Evolutionary conservation across 1,284 basidiomycete genomes (phyloP).

Genomic region (Apiotrichum sp.): DNA sequence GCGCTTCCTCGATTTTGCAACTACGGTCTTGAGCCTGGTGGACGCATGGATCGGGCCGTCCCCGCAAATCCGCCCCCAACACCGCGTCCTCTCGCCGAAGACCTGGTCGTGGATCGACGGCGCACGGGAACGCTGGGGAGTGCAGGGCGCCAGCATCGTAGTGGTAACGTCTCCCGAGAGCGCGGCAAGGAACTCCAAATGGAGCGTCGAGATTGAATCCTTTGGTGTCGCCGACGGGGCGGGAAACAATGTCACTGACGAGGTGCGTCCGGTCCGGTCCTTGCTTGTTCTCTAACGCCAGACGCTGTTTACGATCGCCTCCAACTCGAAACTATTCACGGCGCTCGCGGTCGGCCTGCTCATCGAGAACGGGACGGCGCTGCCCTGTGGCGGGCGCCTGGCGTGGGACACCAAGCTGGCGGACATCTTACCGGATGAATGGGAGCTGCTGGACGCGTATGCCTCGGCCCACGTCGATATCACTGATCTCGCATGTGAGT

Average conservation of each 20-base stretch:
- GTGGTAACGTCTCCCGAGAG: background rate
- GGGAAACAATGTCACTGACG: background rate
- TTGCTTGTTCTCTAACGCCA: conserved; percentile 15
- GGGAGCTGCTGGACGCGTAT: conserved; percentile 46
- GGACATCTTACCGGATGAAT: conserved; percentile 47
- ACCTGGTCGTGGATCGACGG: background rate
- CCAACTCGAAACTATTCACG: conserved; percentile 52
- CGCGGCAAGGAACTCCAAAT: background rate
- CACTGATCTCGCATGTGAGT: conserved; percentile 44
- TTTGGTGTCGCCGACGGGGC: background rate
- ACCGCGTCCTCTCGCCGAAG: background rate
- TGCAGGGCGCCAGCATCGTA: conserved; percentile 1
- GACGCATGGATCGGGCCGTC: background rate
- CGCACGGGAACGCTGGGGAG: conserved; percentile 2
- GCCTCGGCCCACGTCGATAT: conserved; percentile 44
- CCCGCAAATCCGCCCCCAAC: too few species aligned
- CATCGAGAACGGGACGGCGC: conserved; percentile 45
- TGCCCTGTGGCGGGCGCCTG: conserved; percentile 37
- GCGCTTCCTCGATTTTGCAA: background rate
- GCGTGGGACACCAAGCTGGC: conserved; percentile 48
- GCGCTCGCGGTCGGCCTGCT: conserved; percentile 46
- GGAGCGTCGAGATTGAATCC: background rate
- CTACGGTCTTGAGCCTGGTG: background rate
- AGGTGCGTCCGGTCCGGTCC: background rate
- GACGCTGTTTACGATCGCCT: conserved; percentile 50